phyloP scores from a whole-genome alignment of 306 rosid genomes.

The Ormosia semicastrata region DNA sequence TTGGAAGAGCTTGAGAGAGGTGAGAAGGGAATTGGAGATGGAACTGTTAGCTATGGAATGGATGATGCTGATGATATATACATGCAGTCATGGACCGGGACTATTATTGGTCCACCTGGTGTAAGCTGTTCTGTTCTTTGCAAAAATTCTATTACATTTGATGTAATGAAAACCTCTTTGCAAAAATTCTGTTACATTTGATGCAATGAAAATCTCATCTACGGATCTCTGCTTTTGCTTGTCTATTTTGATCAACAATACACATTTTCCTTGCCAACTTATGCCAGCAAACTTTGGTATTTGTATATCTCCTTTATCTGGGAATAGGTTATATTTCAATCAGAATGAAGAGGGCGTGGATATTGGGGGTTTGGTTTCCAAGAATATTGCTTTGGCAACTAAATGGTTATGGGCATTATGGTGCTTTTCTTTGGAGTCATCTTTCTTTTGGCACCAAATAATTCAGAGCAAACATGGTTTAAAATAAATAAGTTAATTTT shows the following conservation, averaged over 20 bases:
- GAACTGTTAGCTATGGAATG: slow-evolving; percentile 99
- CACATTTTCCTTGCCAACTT: not conserved
- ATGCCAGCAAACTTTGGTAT: not conserved
- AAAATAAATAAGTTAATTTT: not conserved
- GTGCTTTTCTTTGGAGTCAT: not conserved
- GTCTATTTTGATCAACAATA: not conserved
- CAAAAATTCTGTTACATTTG: slow-evolving; percentile 5
- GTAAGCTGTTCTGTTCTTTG: slow-evolving; percentile 46
- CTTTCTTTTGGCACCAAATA: not conserved
- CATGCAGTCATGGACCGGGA: slow-evolving; percentile 99
- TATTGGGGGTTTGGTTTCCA: not conserved
- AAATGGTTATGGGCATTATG: not conserved
- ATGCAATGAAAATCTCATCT: not conserved
- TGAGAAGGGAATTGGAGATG: slow-evolving; percentile 98
- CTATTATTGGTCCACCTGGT: slow-evolving; percentile 92
- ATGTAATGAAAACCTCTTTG: not conserved
- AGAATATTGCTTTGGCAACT: not conserved
- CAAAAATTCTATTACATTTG: slow-evolving; percentile 3
- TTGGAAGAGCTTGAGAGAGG: slow-evolving; percentile 99
- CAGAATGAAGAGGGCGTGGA: slow-evolving; percentile 3
- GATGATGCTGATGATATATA: slow-evolving; percentile 94
- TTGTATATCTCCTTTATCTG: not conserved
- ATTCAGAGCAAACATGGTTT: slow-evolving; percentile 1
- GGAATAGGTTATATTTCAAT: slow-evolving; percentile 10
- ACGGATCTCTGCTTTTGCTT: not conserved